A percentile compares a stretch with the other conserved stretches of the same genome.
phyloP scores from a whole-genome alignment of 495 filamentous ascomycete species.

The Hypoxylon lenormandii region DNA sequence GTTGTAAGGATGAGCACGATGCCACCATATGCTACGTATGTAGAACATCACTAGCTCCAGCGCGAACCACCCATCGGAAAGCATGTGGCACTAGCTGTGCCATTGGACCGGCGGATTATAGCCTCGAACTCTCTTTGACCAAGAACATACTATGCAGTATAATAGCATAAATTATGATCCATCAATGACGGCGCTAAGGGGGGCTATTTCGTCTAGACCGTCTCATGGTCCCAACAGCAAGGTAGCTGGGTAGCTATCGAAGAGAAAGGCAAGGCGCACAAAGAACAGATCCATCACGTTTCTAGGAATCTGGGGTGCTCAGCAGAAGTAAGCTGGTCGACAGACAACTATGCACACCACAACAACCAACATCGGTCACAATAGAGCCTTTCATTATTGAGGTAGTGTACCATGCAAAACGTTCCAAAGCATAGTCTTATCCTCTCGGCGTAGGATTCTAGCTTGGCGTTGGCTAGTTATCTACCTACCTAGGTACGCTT shows the following conservation, averaged over 20 bases:
- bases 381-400: slow-evolving; percentile 1
- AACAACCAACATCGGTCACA: not conserved
- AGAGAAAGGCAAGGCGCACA: slow-evolving; percentile 6
- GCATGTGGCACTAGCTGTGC: not conserved
- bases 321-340: not conserved
- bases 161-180: slow-evolving; percentile 24
- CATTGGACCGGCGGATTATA: slow-evolving; percentile 9
- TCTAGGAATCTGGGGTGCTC: not conserved
- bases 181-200: slow-evolving; percentile 17
- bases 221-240: slow-evolving; percentile 10
- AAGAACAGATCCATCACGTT: not conserved
- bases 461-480: slow-evolving; percentile 18
- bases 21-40: not conserved
- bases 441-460: slow-evolving; percentile 16
- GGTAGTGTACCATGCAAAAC: not conserved
- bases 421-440: slow-evolving; percentile 11
- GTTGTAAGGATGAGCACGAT: not conserved
- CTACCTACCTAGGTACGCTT: slow-evolving; percentile 4
- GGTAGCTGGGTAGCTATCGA: slow-evolving; percentile 3
- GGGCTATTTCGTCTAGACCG: slow-evolving; percentile 17
- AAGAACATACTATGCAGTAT: not conserved
- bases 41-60: slow-evolving; percentile 2
- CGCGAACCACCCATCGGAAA: too few relatives aligned
- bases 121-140: not conserved
- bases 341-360: not conserved